Evolutionary conservation across 78 protist genomes (phyloP), one percentile per base, ranked within the genome.

Genomic region (Dictyostelium brefeldianum): DNA sequence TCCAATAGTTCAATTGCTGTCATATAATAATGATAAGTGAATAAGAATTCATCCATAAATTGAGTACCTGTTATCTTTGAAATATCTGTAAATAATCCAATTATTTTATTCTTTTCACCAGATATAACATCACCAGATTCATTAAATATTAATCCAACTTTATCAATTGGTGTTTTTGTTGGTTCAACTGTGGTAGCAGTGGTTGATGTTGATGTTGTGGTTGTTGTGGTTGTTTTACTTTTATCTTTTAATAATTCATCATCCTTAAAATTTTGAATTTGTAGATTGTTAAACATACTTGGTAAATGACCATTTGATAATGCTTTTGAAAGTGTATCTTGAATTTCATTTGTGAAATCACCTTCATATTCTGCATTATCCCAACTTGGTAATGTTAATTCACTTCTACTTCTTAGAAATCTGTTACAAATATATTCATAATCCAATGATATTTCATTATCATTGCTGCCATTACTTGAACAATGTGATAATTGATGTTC

Each of bases 11-110:
- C 93, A 11, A 25, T 36, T 8, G 81, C 51, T 65, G 67, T 75
- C 65, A 77, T 87, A 65, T 47, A 87, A 53, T 87, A 56, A 27
- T 87, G 93, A 48, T 87, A 87, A 1, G 93, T 87, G 53, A 36
- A 87, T 41, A 87, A 75, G 59, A 87, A 74, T 22, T 77, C 93
- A 15, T 87, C 93, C 8, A 87, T 57, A 20, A 47, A 64, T 77
- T 87, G 83, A 20, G 93, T 87, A n/a, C 84, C 93, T 15, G 84
- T 87, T 20, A 75, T 48, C 14, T 57, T 78, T 15, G 83, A 77
- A 22, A 87, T 87, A 51, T 87, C 93, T 22, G 84, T 87, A 4
- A 87, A n/a, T 29, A 64, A 46, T 12, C 51, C 93, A 29, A 87
- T 47, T 3, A 87, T 77, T 27, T 62, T 77, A 51, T 77, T 84